A percentile compares a stretch with the other conserved stretches of the same genome.
phyloP scores from a whole-genome alignment of 2,329 filamentous ascomycete species.

The Calonectria pteridis region DNA sequence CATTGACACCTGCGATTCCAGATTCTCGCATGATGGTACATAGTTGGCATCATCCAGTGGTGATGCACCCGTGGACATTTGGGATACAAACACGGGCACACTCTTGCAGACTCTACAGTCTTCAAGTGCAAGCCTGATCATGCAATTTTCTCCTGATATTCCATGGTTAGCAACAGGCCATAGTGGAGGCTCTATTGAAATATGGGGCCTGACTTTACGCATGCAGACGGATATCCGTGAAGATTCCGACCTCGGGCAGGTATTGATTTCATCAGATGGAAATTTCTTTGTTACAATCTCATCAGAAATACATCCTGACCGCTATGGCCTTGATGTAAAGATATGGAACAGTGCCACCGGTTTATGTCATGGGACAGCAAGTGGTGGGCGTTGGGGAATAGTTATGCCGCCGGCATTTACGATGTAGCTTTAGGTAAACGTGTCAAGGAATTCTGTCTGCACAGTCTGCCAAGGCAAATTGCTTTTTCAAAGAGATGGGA shows the following conservation, averaged over 20 bases:
- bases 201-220: background rate
- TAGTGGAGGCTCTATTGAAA: background rate
- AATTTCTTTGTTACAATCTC: background rate
- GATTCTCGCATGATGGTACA: background rate
- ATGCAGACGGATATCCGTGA: background rate
- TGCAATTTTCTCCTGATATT: background rate
- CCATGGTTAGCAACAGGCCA: background rate
- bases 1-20: background rate
- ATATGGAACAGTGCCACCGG: background rate
- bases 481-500: background rate
- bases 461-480: background rate
- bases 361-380: background rate
- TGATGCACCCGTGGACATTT: background rate
- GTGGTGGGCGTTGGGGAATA: background rate
- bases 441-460: too few relatives aligned
- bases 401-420: too few relatives aligned
- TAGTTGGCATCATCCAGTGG: background rate
- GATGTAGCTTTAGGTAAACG: too few relatives aligned
- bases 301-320: too few relatives aligned
- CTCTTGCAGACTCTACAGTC: background rate
- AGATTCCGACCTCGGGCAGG: background rate
- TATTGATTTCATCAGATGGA: background rate
- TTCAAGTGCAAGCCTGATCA: background rate
- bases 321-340: background rate
- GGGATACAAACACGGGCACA: background rate